Evolutionary conservation across 2,329 filamentous ascomycete species (phyloP).

Genomic region (Tolypocladium album): DNA sequence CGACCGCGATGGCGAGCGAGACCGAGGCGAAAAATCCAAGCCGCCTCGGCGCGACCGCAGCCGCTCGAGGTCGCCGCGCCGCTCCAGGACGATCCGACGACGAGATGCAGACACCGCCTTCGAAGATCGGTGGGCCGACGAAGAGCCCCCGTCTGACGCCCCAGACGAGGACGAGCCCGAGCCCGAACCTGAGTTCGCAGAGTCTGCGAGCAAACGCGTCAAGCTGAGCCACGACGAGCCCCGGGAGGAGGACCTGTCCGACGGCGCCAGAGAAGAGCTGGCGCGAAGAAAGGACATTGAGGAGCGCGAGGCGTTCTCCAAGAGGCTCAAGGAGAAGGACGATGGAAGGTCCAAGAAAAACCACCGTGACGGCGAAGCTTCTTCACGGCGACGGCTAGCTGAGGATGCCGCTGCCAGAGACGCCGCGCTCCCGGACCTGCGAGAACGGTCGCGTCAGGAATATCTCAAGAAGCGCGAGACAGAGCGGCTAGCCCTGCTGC

Average conservation of each 20-base stretch:
- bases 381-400: conserved; percentile 39
- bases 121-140: conserved; percentile 75
- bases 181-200: conserved; percentile 51
- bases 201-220: conserved; percentile 61
- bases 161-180: conserved; percentile 30
- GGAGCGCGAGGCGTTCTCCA: conserved; percentile 73
- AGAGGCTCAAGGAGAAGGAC: conserved; percentile 62
- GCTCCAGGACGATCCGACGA: conserved; percentile 31
- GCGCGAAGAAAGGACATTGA: conserved; percentile 56
- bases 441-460: conserved; percentile 77
- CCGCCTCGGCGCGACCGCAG: conserved; percentile 16
- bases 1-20: conserved; percentile 16
- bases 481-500: conserved; percentile 74
- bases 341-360: conserved; percentile 59
- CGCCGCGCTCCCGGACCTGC: conserved; percentile 68
- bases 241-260: conserved; percentile 40
- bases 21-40: conserved; percentile 16
- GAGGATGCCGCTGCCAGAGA: conserved; percentile 53
- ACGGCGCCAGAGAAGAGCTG: conserved; percentile 45
- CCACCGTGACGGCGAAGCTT: conserved; percentile 44
- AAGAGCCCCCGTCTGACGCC: conserved; percentile 43
- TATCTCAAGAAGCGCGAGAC: conserved; percentile 90
- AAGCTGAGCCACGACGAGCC: conserved; percentile 50
- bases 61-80: conserved; percentile 23
- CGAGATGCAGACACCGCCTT: conserved; percentile 39